Percentiles rank a stretch among this genome's conserved stretches.
Evolutionary conservation across 352 stramenopile genomes (phyloP).

Genomic region (Globisporangium paddicum): DNA sequence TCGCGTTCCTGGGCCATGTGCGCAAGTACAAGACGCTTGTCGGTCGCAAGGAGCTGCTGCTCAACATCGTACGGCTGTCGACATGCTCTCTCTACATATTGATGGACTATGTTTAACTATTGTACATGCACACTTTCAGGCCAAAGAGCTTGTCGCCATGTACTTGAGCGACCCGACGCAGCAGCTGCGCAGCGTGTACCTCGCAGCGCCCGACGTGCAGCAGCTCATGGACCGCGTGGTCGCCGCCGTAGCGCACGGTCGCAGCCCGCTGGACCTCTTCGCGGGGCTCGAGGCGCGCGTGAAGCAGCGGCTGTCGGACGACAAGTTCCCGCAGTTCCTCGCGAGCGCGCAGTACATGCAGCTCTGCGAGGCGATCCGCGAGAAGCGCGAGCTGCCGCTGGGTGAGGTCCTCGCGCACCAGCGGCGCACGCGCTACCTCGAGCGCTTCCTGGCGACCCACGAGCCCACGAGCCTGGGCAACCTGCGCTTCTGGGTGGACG

Average conservation of each 20-base stretch:
- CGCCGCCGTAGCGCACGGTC: slow-evolving; percentile 18
- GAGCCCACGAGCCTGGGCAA: slow-evolving; percentile 38
- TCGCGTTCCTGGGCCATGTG: slow-evolving; percentile 49
- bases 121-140: slow-evolving; percentile 18
- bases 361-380: slow-evolving; percentile 52
- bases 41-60: slow-evolving; percentile 38
- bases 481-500: slow-evolving; percentile 67
- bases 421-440: slow-evolving; percentile 48
- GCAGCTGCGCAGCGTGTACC: slow-evolving; percentile 19
- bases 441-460: slow-evolving; percentile 34
- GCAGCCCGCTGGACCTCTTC: slow-evolving; percentile 55
- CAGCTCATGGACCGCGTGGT: slow-evolving; percentile 29
- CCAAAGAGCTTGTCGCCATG: slow-evolving; percentile 34
- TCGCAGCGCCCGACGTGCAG: slow-evolving; percentile 12
- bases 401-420: slow-evolving; percentile 57
- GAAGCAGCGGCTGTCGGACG: slow-evolving; percentile 33
- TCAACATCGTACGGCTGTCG: slow-evolving; percentile 30
- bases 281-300: slow-evolving; percentile 51
- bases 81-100: not conserved
- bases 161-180: slow-evolving; percentile 30
- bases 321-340: slow-evolving; percentile 55
- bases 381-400: slow-evolving; percentile 52
- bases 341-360: slow-evolving; percentile 33
- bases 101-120: too few relatives aligned
- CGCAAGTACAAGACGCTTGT: slow-evolving; percentile 56